Percentiles rank a stretch among this genome's conserved stretches.
These are phyloP conservation scores for Hypoxylon sp. DNA, from an alignment of 2,329 filamentous ascomycete species.

Conservation along the genomic window DNA sequence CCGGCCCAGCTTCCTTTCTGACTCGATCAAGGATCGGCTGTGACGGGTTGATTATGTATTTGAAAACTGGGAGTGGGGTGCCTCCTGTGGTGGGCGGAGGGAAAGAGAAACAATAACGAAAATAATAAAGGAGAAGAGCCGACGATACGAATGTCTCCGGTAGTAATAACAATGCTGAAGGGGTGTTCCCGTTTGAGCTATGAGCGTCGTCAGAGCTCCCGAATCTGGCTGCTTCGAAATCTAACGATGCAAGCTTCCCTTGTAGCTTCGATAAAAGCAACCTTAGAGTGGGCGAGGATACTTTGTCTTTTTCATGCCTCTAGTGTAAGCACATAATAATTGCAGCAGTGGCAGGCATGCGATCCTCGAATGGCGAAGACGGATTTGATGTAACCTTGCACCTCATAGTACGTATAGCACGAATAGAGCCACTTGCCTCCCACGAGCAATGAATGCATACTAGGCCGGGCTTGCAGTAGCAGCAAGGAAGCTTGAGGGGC, in stretches of 20 bases:
- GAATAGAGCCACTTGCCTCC: conserved; percentile 28
- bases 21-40: conserved; percentile 51
- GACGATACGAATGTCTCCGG: conserved; percentile 23
- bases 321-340: conserved; percentile 34
- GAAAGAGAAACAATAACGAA: conserved; percentile 28
- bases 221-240: conserved; percentile 31
- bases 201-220: conserved; percentile 40
- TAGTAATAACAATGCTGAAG: conserved; percentile 23
- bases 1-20: conserved; percentile 50
- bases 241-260: conserved; percentile 37
- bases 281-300: conserved; percentile 16
- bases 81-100: conserved; percentile 32
- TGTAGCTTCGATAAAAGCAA: conserved; percentile 27
- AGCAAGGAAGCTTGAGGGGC: conserved; percentile 44
- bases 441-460: conserved; percentile 36
- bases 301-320: conserved; percentile 25
- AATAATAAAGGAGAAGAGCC: conserved; percentile 34
- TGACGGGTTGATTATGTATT: conserved; percentile 36
- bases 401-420: conserved; percentile 26
- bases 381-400: conserved; percentile 33
- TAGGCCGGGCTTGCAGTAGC: conserved; percentile 27
- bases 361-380: conserved; percentile 27
- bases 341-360: conserved; percentile 27
- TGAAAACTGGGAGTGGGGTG: conserved; percentile 38
- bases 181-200: conserved; percentile 33